A percentile compares a stretch with the other conserved stretches of the same genome.
These are phyloP conservation scores for Lodderomyces elongisporus DNA, from an alignment of 1,139 yeast genomes.

Conservation along the genomic window DNA sequence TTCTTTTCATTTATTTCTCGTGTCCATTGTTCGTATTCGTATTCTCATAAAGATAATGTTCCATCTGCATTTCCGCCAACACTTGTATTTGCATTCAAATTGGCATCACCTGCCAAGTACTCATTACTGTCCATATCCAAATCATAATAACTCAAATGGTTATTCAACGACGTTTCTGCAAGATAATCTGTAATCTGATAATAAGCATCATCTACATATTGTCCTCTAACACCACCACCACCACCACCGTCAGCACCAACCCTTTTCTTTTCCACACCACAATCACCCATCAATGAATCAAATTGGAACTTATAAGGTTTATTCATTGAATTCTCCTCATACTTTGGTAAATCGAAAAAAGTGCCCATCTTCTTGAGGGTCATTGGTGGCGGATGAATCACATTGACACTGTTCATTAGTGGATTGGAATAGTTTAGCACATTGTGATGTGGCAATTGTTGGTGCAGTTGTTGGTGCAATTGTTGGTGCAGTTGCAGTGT, in stretches of 20 bases:
- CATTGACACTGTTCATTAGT: background rate
- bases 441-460: background rate
- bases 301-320: slow-evolving; percentile 10
- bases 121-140: no score
- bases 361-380: slow-evolving; percentile 9
- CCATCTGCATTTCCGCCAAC: no score
- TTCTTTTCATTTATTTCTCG: no score
- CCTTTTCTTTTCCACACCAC: slow-evolving; percentile 3
- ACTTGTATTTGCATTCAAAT: no score
- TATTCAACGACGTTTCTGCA: slow-evolving; percentile 37
- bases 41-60: no score
- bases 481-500: background rate
- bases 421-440: background rate
- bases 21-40: no score
- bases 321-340: slow-evolving; percentile 13
- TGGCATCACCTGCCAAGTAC: no score
- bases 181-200: slow-evolving; percentile 38
- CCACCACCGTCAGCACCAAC: no score
- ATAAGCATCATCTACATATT: slow-evolving; percentile 37
- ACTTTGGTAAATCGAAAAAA: slow-evolving; percentile 27
- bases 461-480: background rate
- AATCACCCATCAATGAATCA: slow-evolving; percentile 8
- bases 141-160: slow-evolving; percentile 33
- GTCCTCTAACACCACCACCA: no score
- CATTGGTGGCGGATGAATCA: slow-evolving; percentile 9